Base-by-base conservation (phyloP, 768 basidiomycete genomes). In the Pilatotrama ljubarskyi region DNA sequence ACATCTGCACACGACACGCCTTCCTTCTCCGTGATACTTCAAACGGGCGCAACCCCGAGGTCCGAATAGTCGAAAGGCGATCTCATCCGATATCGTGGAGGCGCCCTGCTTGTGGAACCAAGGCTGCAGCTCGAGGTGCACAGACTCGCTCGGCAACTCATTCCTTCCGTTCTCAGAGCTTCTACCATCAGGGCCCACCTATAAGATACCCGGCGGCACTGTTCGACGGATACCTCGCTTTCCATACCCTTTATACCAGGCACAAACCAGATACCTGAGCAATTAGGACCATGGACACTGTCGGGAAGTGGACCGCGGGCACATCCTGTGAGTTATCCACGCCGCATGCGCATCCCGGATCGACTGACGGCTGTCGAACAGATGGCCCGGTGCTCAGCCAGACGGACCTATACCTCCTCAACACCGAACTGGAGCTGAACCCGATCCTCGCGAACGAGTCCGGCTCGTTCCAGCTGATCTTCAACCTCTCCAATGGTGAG, bases 381-480 rank as follows among this genome's bases (percentile, higher is more conserved):
- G 90, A 93, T 72, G 91, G 90, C 0, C 91, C 91, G 5, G 83
- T 93, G 6, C 79, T 93, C 14, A 82, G 83, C 2, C 88, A 89
- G 68, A 91, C 90, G 0, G 91, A 93, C 68, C 79, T 94, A 14
- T 94, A 91, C 72, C 81, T 93, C 3, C 82, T 94, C 55, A 81
- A 57, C 26, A 50, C 84, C 5, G 82, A 86, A 15, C 78, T 93
- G 2, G 83, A 89, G 66, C 69, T 93, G 32, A 80, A 94, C 66
- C 91, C 91, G 4, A 85, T 92, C 69, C 80, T 94, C 13, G 77
- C 78, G 37, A 80, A 81, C 64, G 73, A 76, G 25, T 69, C 75
- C 61, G 61, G 53, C 7, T 68, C 67, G 13, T 87, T 89, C 73
- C 84, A 84, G 61, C 82, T 93, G 15, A 79, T 86, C 47, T 90